Evolutionary conservation across 805 yeast genomes (phyloP).

Genomic region (Ogataea nonfermentans): DNA sequence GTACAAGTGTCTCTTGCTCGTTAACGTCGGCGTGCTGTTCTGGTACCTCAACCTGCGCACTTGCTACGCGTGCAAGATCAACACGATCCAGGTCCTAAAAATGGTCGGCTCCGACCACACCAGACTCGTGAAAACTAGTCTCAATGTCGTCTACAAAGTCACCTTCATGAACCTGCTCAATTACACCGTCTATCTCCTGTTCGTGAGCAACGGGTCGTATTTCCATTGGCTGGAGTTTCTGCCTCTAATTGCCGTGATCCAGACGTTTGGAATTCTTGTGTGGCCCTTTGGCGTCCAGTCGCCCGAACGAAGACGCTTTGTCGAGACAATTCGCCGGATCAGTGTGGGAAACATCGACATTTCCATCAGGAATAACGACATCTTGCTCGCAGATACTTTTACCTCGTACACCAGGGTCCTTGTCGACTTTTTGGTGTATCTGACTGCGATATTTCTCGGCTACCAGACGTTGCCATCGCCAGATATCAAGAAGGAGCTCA

Average conservation of each 20-base stretch:
- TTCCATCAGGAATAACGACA: conserved; percentile 70
- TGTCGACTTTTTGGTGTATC: conserved; percentile 63
- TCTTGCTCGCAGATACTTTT: conserved; percentile 77
- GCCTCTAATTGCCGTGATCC: conserved; percentile 39
- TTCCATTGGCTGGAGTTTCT: conserved; percentile 32
- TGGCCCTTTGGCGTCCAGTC: conserved; percentile 30
- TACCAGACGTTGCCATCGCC: conserved; percentile 35
- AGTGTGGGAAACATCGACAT: conserved; percentile 57
- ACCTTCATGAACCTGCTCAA: conserved; percentile 27
- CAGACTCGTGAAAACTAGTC: conserved; percentile 18
- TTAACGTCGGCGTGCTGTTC: conserved; percentile 49
- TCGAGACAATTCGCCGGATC: conserved; percentile 51
- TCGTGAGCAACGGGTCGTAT: conserved; percentile 24
- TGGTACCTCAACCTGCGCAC: conserved; percentile 50
- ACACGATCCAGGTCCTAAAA: conserved; percentile 44
- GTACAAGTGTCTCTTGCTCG: conserved; percentile 46
- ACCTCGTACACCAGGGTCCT: conserved; percentile 78
- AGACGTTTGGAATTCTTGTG: conserved; percentile 36
- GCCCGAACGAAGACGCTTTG: conserved; percentile 43
- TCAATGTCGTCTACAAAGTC: conserved; percentile 21
- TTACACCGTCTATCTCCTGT: conserved; percentile 31
- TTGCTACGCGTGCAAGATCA: conserved; percentile 40
- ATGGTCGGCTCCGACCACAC: conserved; percentile 24
- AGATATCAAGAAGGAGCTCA: conserved; percentile 25
- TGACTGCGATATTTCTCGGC: conserved; percentile 44